Percentiles rank a stretch among this genome's conserved stretches.
Evolutionary conservation across 2,329 filamentous ascomycete species (phyloP).

Genomic region (Periconia digitata): DNA sequence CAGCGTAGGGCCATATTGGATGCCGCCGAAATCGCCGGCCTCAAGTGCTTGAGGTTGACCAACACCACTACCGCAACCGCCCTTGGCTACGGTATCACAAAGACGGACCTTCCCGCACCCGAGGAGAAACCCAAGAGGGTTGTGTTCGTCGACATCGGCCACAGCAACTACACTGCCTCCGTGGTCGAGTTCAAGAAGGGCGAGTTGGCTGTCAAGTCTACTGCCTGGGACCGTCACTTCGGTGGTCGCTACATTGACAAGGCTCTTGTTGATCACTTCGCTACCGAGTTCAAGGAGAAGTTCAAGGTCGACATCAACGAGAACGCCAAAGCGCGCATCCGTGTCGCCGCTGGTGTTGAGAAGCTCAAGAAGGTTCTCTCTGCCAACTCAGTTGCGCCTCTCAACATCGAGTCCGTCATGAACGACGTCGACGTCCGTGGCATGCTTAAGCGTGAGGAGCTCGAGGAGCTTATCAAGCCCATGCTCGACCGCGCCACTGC

Average conservation of each 20-base stretch:
- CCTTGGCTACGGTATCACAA: constrained; percentile 96
- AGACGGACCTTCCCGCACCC: constrained; percentile 82
- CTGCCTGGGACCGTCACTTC: constrained; percentile 91
- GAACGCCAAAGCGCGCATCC: constrained; percentile 86
- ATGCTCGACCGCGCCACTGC: constrained; percentile 71
- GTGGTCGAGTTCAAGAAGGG: constrained; percentile 97
- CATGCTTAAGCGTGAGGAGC: constrained; percentile 90
- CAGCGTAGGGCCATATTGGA: constrained; percentile 90
- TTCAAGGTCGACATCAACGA: constrained; percentile 94
- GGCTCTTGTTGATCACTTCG: constrained; percentile 91
- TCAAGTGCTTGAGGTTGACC: constrained; percentile 91
- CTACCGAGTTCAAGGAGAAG: constrained; percentile 94
- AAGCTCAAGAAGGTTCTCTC: constrained; percentile 99
- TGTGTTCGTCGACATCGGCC: constrained; percentile 89
- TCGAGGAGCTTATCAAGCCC: constrained; percentile 87
- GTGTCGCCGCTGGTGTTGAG: constrained; percentile 85
- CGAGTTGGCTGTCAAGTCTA: constrained; percentile 90
- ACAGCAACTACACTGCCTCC: constrained; percentile 93
- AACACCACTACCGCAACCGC: constrained; percentile 98
- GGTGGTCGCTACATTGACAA: constrained; percentile 97
- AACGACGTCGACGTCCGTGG: constrained; percentile 90
- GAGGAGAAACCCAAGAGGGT: constrained; percentile 94
- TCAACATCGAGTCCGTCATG: constrained; percentile 99
- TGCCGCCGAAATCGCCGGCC: constrained; percentile 87
- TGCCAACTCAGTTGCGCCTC: constrained; percentile 85